Conservation (phyloP, 495 filamentous ascomycete species). For the Neurospora sp. region DNA sequence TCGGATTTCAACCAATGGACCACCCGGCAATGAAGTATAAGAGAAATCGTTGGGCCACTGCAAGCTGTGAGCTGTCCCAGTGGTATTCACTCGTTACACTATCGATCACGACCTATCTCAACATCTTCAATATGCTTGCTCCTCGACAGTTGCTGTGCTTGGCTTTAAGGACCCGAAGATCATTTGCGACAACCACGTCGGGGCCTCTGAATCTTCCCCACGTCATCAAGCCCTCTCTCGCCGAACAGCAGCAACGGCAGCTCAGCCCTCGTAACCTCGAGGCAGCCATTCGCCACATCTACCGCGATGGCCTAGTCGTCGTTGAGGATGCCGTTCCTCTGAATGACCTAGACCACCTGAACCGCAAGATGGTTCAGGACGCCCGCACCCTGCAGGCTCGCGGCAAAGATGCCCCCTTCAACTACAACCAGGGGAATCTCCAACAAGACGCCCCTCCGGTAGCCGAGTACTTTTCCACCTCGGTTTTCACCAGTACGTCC, state of each 20-base stretch:
- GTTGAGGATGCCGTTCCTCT: slow-evolving; percentile 39
- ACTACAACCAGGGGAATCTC: slow-evolving; percentile 46
- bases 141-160: background rate
- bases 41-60: background rate
- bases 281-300: slow-evolving; percentile 38
- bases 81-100: slow-evolving; percentile 5
- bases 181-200: background rate
- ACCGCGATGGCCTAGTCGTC: slow-evolving; percentile 50
- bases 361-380: slow-evolving; percentile 43
- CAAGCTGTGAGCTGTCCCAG: background rate
- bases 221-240: slow-evolving; percentile 6
- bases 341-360: slow-evolving; percentile 35
- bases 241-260: slow-evolving; percentile 8
- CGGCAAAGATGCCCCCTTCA: slow-evolving; percentile 39
- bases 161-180: background rate
- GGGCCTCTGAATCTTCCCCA: background rate
- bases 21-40: background rate
- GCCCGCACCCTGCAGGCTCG: slow-evolving; percentile 29
- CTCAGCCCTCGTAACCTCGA: slow-evolving; percentile 35
- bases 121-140: slow-evolving; percentile 9
- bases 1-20: background rate
- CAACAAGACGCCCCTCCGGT: slow-evolving; percentile 43
- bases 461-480: slow-evolving; percentile 28
- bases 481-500: slow-evolving; percentile 32
- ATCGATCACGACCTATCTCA: background rate